phyloP scores from a whole-genome alignment of 148 eudicot genomes.

The Cornus suecica region DNA sequence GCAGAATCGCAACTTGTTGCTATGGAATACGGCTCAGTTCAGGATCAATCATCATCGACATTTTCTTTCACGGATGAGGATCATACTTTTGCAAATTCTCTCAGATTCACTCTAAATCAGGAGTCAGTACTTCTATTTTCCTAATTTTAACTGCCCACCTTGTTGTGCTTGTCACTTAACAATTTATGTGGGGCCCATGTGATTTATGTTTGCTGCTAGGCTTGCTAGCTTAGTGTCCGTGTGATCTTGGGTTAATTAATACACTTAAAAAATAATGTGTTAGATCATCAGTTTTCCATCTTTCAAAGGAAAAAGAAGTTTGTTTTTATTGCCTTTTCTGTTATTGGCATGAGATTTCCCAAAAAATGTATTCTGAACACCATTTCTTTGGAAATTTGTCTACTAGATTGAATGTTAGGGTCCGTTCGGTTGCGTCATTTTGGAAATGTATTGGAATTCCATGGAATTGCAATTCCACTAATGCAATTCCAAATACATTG shows the following conservation, averaged over 20 bases:
- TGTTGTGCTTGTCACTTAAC: not conserved
- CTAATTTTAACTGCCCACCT: not conserved
- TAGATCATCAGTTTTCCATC: not conserved
- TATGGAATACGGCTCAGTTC: slow-evolving; percentile 72
- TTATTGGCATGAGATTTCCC: not conserved
- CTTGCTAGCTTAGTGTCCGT: not conserved
- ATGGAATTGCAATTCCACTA: no score
- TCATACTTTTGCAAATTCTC: slow-evolving; percentile 83
- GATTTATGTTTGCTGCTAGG: not conserved
- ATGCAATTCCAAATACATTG: no score
- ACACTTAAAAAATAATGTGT: not conserved
- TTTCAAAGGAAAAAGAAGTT: not conserved
- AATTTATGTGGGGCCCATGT: not conserved
- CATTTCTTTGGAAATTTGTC: not conserved
- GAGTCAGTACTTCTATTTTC: slow-evolving; percentile 40
- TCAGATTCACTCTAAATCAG: slow-evolving; percentile 72
- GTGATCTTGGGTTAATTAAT: not conserved
- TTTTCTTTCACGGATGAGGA: slow-evolving; percentile 85
- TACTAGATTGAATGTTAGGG: not conserved
- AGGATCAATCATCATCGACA: slow-evolving; percentile 72
- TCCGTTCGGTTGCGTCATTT: no score
- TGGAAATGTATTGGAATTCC: no score
- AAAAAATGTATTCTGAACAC: not conserved
- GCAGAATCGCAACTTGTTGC: not conserved
- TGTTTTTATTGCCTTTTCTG: not conserved